Base-by-base conservation (phyloP, 1,284 basidiomycete species). In the Veloporphyrellus conicus region DNA sequence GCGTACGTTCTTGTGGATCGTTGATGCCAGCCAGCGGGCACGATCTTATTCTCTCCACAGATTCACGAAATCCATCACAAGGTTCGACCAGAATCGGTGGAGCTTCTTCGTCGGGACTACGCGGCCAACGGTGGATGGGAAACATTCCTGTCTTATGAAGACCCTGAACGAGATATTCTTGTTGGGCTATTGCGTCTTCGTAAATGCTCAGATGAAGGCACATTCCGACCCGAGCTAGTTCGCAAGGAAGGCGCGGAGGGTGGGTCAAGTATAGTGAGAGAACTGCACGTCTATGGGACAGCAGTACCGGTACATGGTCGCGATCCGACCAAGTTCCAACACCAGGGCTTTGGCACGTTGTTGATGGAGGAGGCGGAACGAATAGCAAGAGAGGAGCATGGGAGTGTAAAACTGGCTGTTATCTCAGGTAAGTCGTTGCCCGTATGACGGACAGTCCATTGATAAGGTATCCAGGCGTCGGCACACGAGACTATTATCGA, bases 311-410 rank as follows among this genome's bases (percentile, higher is more conserved):
- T 99, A 22, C 96, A 99, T 68, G 91, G 90, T 45, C 79, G 96
- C 42, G 95, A 99, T 69, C 96, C 96, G 15, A 97, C 93, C 40
- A 96, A 96, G 69, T 97, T 97, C 75, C 93, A 97, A 66, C 93
- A 97, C 69, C 69, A 91, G 79, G 96, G 96, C 9, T 98, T 99
- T 64, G 96, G 96, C 18, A 98, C 93, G 22, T 67, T 99, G 52
- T 72, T 99, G 50, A 99, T 99, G 96, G 96, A 99, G 68, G 95
- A 99, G 72, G 96, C 96, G 1, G 96, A 99, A 69, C 78, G 93
- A 54, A 99, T 99, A 71, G 93, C 96, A n/a, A 76, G 87, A 54
- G 95, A 98, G 61, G 96, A 99, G 66, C 96, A 99, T 66, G 94
- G 91, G 2, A 96, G 92, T 66, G 71, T 84, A 48, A 95, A 95